phyloP scores from a whole-genome alignment of 2,329 filamentous ascomycete genomes.

The Alternaria postmessia region DNA sequence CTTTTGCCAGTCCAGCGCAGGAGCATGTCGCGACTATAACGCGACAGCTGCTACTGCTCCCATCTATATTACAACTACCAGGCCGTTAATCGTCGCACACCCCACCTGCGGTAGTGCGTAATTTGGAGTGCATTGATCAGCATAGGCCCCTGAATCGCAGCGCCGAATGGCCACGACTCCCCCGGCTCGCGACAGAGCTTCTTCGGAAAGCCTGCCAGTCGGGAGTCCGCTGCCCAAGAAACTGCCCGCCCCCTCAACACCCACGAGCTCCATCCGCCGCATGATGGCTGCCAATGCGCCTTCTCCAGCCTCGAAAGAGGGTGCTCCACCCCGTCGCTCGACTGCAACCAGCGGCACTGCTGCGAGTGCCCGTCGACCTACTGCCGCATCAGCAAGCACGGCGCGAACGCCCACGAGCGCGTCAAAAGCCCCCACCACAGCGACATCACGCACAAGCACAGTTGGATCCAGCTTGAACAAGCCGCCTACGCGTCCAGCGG shows the following conservation, averaged over 20 bases:
- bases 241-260: slow-evolving; percentile 35
- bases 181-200: slow-evolving; percentile 18
- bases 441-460: slow-evolving; percentile 37
- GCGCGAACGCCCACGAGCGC: slow-evolving; percentile 37
- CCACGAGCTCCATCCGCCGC: slow-evolving; percentile 40
- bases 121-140: slow-evolving; percentile 10
- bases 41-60: background rate
- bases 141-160: slow-evolving; percentile 6
- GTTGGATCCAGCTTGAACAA: slow-evolving; percentile 46
- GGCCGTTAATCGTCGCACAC: background rate
- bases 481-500: slow-evolving; percentile 46
- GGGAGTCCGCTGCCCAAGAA: slow-evolving; percentile 23
- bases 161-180: slow-evolving; percentile 18
- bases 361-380: slow-evolving; percentile 34
- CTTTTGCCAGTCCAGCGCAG: background rate
- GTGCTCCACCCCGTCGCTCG: slow-evolving; percentile 40
- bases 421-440: slow-evolving; percentile 34
- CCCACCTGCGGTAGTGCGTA: background rate
- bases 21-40: slow-evolving; percentile 6
- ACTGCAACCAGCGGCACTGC: slow-evolving; percentile 22
- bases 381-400: slow-evolving; percentile 29
- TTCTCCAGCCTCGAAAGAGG: slow-evolving; percentile 38
- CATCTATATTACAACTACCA: background rate
- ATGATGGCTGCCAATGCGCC: slow-evolving; percentile 47
- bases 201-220: slow-evolving; percentile 13